Evolutionary conservation across 495 filamentous ascomycete genomes (phyloP).

Genomic region (Penicillium pancosmium): DNA sequence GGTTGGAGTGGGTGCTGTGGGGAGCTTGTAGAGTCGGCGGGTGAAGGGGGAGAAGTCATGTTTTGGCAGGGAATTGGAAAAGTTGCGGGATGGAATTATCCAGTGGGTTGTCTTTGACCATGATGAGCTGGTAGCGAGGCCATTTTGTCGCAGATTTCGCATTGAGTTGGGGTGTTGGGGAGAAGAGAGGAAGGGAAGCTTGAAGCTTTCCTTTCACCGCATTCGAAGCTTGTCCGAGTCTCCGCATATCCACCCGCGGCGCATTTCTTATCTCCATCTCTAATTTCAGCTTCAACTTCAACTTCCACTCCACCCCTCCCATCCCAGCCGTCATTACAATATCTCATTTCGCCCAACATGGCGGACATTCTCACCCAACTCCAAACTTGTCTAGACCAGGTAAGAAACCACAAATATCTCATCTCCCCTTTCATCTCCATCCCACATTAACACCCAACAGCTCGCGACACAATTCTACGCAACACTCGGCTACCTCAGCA

Average conservation of each 20-base stretch:
- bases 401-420: slow-evolving; percentile 34
- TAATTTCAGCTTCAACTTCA: slow-evolving; percentile 1
- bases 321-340: neutral
- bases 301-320: neutral
- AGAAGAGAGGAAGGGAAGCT: slow-evolving; percentile 15
- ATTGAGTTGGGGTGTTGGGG: slow-evolving; percentile 20
- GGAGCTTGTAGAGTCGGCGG: slow-evolving; percentile 45
- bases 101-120: neutral
- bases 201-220: slow-evolving; percentile 30
- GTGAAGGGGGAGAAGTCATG: slow-evolving; percentile 37
- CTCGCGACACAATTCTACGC: slow-evolving; percentile 89
- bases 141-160: slow-evolving; percentile 22
- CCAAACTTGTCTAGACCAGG: slow-evolving; percentile 92
- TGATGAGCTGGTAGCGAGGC: slow-evolving; percentile 16
- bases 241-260: slow-evolving; percentile 10
- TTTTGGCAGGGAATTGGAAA: slow-evolving; percentile 18
- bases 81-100: slow-evolving; percentile 12
- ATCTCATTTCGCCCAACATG: slow-evolving; percentile 55
- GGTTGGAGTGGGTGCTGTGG: slow-evolving; percentile 42
- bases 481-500: slow-evolving; percentile 77
- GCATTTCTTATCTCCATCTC: slow-evolving; percentile 11
- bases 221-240: slow-evolving; percentile 17
- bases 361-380: slow-evolving; percentile 90
- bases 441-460: slow-evolving; percentile 43
- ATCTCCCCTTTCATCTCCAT: slow-evolving; percentile 9